Base-by-base conservation (phyloP, 1,139 yeast species). In the Candida sp. region DNA sequence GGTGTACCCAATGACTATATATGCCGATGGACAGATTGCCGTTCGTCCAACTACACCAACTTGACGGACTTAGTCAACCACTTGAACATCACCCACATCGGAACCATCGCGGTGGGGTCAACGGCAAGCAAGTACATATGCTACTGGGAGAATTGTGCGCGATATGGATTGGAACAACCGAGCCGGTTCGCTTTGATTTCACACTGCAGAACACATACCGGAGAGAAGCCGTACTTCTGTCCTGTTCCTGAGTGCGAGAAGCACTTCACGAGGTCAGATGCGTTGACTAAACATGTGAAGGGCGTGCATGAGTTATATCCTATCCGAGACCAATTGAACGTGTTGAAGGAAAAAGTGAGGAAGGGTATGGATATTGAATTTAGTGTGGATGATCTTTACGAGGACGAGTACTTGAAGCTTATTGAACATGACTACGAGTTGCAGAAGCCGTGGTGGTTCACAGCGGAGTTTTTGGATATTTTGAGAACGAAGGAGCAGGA, bases 241-340 rank as follows among this genome's bases (percentile, higher is more conserved):
- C 78, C 85, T 0, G 74, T 86, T 11, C 91, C 91, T 1, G 91
- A 86, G 59, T 88, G 94, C 67, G 82, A 80, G 52, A 78, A 83
- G 54, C 78, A 78, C 48, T 86, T 86, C 60, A 77, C 83, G 0
- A 65, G 86, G 51, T 73, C 85, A 1, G 90, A 84, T 55, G 88
- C 86, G 1, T 70, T 88, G 55, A 80, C 86, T 11, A 80, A 83
- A 59, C 94, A 88, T 63, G 74, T 86, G 49, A 77, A 84, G 47
- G 79, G 85, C 0, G 86, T 80, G 1, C 92, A 86, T 60, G 86
- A 83, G 51, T 73, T 77, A 51, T 76, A 75, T 51, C 66, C 69
- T 48, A 61, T 69, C 23, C 65, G 71, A 42, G 78, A 75, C 54
- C 75, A 73, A 3, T 61, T 73, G 53, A 62, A 62, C 47, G 66